Evolutionary conservation across 2,329 filamentous ascomycete genomes (phyloP).

Genomic region (Aureobasidium musti): DNA sequence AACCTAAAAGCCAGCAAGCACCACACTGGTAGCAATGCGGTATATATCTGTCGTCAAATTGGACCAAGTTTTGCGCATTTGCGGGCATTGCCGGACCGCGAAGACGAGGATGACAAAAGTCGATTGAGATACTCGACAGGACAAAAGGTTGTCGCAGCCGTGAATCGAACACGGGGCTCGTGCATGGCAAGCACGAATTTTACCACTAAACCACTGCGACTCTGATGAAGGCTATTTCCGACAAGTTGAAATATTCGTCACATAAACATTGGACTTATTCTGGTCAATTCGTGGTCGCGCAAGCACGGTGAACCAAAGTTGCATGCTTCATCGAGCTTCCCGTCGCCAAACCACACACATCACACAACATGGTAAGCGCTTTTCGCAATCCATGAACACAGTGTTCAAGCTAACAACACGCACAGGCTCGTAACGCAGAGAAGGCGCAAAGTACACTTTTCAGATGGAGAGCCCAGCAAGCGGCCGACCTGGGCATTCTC

Average conservation of each 20-base stretch:
- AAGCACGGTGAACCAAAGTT: neutral
- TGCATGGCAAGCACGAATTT: conserved; percentile 29
- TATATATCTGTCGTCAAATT: neutral
- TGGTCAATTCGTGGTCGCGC: neutral
- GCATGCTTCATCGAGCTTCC: neutral
- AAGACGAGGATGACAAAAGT: neutral
- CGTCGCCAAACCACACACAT: neutral
- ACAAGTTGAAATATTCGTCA: too few relatives aligned
- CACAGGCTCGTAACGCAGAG: conserved; percentile 89
- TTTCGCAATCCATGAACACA: neutral
- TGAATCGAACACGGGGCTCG: conserved; percentile 30
- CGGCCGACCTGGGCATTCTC: conserved; percentile 92
- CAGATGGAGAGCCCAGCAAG: conserved; percentile 97
- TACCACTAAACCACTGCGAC: conserved; percentile 30
- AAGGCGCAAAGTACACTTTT: conserved; percentile 81
- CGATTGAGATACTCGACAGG: neutral
- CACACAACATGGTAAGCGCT: conserved; percentile 18
- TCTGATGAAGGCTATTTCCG: too few relatives aligned
- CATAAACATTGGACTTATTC: too few relatives aligned
- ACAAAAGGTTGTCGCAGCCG: conserved; percentile 26
- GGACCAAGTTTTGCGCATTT: neutral
- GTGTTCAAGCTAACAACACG: neutral
- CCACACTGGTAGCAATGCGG: neutral
- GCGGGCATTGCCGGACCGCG: neutral
- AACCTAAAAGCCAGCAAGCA: neutral